Conservation (phyloP, 768 basidiomycete species). For the Naganishia onofrii region DNA sequence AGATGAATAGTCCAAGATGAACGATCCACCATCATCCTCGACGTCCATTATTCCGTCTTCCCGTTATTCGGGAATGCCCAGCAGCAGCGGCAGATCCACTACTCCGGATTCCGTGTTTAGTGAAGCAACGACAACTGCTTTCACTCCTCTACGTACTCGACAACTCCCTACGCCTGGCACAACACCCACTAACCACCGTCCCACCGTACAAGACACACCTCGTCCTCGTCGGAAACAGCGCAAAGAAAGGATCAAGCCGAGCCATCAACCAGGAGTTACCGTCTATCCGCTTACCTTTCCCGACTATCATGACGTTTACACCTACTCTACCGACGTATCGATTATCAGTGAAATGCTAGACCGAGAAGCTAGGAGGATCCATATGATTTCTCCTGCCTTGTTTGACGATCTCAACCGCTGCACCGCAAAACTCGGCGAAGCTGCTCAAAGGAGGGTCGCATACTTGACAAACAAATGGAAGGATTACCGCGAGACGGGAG, state of each 20-base stretch:
- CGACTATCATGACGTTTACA: conserved; percentile 16
- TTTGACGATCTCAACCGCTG: background rate
- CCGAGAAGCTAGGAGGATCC: background rate
- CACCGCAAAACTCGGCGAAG: too few relatives aligned
- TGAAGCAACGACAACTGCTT: background rate
- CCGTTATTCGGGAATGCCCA: background rate
- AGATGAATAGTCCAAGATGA: too few relatives aligned
- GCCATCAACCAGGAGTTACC: background rate
- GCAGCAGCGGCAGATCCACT: background rate
- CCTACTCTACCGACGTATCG: background rate
- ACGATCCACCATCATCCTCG: too few relatives aligned
- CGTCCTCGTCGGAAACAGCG: background rate
- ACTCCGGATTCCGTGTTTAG: conserved; percentile 17
- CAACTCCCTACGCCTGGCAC: background rate
- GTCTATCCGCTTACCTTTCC: conserved; percentile 18
- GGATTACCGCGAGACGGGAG: background rate
- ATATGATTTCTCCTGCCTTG: background rate
- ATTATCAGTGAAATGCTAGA: background rate
- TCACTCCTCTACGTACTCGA: background rate
- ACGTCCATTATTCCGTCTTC: too few relatives aligned
- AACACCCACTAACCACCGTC: background rate
- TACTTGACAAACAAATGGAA: conserved; percentile 1
- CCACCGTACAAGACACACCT: background rate
- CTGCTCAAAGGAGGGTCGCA: background rate
- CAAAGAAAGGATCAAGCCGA: conserved; percentile 2